phyloP scores from a whole-genome alignment of 1,284 basidiomycete genomes.

The Trametes hirsuta region DNA sequence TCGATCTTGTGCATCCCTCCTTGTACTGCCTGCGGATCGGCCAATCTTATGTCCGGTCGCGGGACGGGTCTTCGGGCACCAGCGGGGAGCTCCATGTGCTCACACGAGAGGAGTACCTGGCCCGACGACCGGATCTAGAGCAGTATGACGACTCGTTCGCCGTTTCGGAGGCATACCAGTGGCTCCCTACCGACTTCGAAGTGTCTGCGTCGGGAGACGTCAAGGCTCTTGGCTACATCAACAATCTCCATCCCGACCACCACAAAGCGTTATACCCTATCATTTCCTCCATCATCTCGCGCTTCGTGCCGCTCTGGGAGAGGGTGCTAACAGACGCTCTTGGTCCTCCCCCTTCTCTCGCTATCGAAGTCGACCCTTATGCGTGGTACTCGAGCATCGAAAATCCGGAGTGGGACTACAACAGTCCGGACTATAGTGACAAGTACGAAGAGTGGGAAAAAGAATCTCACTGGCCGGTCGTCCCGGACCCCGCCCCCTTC shows the following conservation, averaged over 20 bases:
- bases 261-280: conserved; percentile 34
- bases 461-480: conserved; percentile 14
- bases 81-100: neutral
- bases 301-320: conserved; percentile 42
- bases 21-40: conserved; percentile 9
- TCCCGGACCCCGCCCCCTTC: conserved; percentile 14
- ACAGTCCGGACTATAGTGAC: neutral
- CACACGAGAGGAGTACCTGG: neutral
- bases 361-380: conserved; percentile 3
- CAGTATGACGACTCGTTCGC: neutral
- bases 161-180: conserved; percentile 11
- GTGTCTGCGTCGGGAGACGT: conserved; percentile 9
- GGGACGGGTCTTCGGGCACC: neutral
- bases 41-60: conserved; percentile 12
- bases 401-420: neutral
- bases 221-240: conserved; percentile 7
- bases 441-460: conserved; percentile 13
- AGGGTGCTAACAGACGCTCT: conserved; percentile 26
- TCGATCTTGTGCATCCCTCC: conserved; percentile 21
- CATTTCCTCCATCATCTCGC: conserved; percentile 37
- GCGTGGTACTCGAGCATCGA: conserved; percentile 1
- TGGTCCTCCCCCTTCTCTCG: neutral
- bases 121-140: neutral
- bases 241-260: conserved; percentile 12
- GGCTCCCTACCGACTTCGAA: conserved; percentile 24